Base-by-base conservation (phyloP, 805 yeast species). In the Lipomyces sp. region DNA sequence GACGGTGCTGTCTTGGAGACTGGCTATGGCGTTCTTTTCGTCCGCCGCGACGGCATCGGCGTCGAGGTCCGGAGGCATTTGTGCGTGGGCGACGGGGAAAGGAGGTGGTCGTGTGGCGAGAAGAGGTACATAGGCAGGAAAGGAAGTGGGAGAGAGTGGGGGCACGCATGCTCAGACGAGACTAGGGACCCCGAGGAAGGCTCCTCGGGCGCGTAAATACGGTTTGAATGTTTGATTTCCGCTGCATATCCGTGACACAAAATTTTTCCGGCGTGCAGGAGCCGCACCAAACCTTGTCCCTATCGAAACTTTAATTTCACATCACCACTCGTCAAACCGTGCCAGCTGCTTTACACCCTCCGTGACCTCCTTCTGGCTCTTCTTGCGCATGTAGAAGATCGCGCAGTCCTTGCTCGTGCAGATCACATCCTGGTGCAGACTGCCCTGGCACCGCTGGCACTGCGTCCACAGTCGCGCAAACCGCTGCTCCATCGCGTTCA, bases 381-480 rank as follows among this genome's bases (percentile, higher is more conserved):
- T 84, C 68, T 80, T 90, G 64, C 99, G 77, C 98, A 93, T 93
- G 67, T 93, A 93, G 64, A 93, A 93, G 33, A 93, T 93, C 1
- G 97, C 96, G 71, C 99, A 93, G 68, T 93, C 98, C 60, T 90
- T 89, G 60, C 91, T 88, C 0, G 96, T 83, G 68, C 99, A 93
- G 22, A 91, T 73, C 2, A 93, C 98, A 61, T 93, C 98, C 68
- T 89, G 96, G 63, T 93, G 97, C 47, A 95, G 71, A 23, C 93
- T 86, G 0, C 98, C 98, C 62, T 95, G 97, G 68, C 98, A 93
- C 52, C 97, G 74, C 70, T 93, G 99, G 67, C 99, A 95, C 65
- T 93, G 95, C 0, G 98, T 91, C 99, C 99, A 93, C 56, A 93
- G 71, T 58, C 95, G 74, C 2, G 95, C 82, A 62, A 88, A 93